These are phyloP conservation scores for Barbatosphaeria neglecta DNA, from an alignment of 495 filamentous ascomycete species.

Conservation along the genomic window DNA sequence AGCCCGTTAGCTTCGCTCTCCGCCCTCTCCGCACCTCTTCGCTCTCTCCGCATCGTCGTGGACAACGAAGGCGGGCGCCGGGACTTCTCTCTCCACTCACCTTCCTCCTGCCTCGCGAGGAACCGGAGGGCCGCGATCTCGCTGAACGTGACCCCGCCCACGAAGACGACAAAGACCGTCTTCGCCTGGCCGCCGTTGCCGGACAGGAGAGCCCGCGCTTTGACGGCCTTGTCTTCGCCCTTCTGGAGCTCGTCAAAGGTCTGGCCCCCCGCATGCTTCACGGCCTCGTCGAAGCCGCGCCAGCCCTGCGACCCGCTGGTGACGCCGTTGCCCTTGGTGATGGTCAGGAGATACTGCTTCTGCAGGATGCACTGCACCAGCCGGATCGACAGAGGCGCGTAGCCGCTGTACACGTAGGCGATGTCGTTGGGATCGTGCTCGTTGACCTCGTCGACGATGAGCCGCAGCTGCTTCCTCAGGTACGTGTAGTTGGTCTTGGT, in stretches of 20 bases:
- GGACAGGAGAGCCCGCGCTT: constrained; percentile 73
- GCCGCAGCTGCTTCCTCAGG: constrained; percentile 68
- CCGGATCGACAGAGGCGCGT: constrained; percentile 84
- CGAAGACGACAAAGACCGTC: constrained; percentile 83
- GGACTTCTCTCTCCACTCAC: too few species aligned
- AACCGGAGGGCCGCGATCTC: constrained; percentile 93
- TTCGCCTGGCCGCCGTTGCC: constrained; percentile 57
- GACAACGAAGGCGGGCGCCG: too few species aligned
- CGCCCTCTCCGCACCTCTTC: constrained; percentile 64
- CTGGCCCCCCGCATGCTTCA: constrained; percentile 71
- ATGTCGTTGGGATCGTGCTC: constrained; percentile 95
- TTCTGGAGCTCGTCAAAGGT: constrained; percentile 90
- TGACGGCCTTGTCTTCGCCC: constrained; percentile 84
- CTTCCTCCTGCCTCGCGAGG: constrained; percentile 76
- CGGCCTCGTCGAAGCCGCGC: constrained; percentile 80
- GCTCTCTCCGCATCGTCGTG: too few species aligned
- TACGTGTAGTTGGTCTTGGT: constrained; percentile 84
- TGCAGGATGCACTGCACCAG: constrained; percentile 92
- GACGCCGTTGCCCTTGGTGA: constrained; percentile 46
- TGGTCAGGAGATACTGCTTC: constrained; percentile 67
- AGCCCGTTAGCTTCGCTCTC: constrained; percentile 23
- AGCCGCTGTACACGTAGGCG: constrained; percentile 94
- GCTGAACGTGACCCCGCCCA: constrained; percentile 88
- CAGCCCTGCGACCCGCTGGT: constrained; percentile 64
- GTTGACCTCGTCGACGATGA: constrained; percentile 94